These are phyloP conservation scores for Solanum arcanum DNA, from an alignment of 257 asterid species.

Conservation along the genomic window DNA sequence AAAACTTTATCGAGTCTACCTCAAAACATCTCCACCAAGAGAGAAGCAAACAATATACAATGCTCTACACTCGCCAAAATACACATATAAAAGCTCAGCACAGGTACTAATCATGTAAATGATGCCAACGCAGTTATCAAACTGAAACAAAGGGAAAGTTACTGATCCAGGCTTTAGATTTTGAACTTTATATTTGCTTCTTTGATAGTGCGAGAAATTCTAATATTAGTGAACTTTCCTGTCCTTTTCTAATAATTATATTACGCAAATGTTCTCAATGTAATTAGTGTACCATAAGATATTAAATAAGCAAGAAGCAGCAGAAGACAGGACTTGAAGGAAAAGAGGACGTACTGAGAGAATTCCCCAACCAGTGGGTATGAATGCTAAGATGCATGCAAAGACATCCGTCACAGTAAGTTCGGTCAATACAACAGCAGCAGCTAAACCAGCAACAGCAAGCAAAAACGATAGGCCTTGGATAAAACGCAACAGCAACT, in stretches of 20 bases:
- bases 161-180: neutral
- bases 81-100: neutral
- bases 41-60: neutral
- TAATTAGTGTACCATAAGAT: neutral
- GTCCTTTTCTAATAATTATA: neutral
- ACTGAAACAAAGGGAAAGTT: neutral
- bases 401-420: constrained; percentile 67
- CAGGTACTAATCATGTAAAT: neutral
- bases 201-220: neutral
- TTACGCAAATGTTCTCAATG: neutral
- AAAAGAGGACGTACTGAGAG: constrained; percentile 57
- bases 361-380: constrained; percentile 98
- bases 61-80: neutral
- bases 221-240: neutral
- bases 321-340: neutral
- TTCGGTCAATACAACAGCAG: constrained; percentile 48
- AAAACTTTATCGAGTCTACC: neutral
- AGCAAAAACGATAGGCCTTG: constrained; percentile 79
- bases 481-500: constrained; percentile 81
- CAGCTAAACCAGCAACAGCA: constrained; percentile 70
- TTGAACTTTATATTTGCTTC: neutral
- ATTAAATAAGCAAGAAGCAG: neutral
- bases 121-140: neutral
- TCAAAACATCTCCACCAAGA: neutral
- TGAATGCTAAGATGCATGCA: constrained; percentile 83